These are phyloP conservation scores for Aspergillus saccharolyticus DNA, from an alignment of 495 filamentous ascomycete genomes.

Conservation along the genomic window DNA sequence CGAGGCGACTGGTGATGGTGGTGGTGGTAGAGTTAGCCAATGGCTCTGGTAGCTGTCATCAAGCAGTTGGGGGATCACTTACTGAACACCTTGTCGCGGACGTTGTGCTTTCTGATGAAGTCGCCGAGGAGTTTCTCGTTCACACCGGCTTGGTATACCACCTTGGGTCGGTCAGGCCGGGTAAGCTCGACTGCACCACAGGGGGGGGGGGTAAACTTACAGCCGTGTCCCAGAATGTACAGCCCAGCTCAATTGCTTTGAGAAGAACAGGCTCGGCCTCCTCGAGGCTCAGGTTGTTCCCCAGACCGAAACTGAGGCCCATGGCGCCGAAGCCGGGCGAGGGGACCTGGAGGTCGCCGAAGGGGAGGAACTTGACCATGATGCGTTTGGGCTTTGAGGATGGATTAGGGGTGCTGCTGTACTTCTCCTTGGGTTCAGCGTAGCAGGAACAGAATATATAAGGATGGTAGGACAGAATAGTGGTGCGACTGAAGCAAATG, in stretches of 20 bases:
- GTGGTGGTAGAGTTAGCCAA: too few species aligned
- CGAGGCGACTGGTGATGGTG: constrained; percentile 47
- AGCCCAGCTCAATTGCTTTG: constrained; percentile 47
- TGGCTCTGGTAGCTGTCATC: too few species aligned
- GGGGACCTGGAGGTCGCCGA: constrained; percentile 35
- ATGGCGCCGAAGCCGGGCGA: constrained; percentile 44
- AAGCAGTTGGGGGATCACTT: constrained; percentile 7
- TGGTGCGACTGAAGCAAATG: too few species aligned
- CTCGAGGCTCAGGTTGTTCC: constrained; percentile 37
- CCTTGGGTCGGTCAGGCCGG: constrained; percentile 17
- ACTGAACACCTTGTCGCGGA: constrained; percentile 46
- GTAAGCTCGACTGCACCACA: not conserved
- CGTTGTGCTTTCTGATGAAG: constrained; percentile 49
- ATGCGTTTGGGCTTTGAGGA: too few species aligned
- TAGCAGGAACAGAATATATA: too few species aligned
- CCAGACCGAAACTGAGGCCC: constrained; percentile 41
- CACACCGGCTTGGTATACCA: constrained; percentile 43
- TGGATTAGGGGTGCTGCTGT: too few species aligned
- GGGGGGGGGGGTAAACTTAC: constrained; percentile 18
- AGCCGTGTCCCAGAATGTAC: constrained; percentile 52
- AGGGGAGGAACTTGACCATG: constrained; percentile 42
- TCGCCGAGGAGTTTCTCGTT: constrained; percentile 50
- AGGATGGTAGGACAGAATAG: too few species aligned
- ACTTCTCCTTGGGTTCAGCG: too few species aligned
- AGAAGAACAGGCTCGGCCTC: constrained; percentile 46